These are phyloP conservation scores for Chenopodium suecicum DNA, from an alignment of 148 eudicot genomes.

Conservation along the genomic window DNA sequence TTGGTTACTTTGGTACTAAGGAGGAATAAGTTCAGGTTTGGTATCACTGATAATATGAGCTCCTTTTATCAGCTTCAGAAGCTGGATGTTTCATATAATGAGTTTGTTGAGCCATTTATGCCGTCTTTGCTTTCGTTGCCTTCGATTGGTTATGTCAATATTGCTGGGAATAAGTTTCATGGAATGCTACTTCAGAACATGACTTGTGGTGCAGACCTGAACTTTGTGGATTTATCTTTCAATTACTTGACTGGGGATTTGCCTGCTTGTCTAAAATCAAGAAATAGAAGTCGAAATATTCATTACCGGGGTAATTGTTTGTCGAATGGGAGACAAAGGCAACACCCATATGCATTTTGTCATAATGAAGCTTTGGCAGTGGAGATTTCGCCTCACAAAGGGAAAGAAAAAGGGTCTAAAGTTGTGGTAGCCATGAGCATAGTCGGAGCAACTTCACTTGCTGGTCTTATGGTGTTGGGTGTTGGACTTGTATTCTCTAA, in stretches of 20 bases:
- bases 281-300: constrained; percentile 23
- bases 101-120: constrained; percentile 39
- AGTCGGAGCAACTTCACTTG: constrained; percentile 61
- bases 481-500: constrained; percentile 35
- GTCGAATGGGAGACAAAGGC: constrained; percentile 34
- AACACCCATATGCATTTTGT: constrained; percentile 49
- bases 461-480: constrained; percentile 47
- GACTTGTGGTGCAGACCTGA: constrained; percentile 44
- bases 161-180: constrained; percentile 52
- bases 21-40: constrained; percentile 54
- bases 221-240: constrained; percentile 48
- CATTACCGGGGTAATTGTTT: constrained; percentile 52
- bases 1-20: constrained; percentile 55
- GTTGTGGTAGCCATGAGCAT: constrained; percentile 61
- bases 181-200: constrained; percentile 45
- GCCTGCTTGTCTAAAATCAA: constrained; percentile 46
- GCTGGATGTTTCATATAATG: constrained; percentile 58
- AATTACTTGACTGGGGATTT: constrained; percentile 61
- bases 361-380: constrained; percentile 72
- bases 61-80: constrained; percentile 47
- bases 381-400: constrained; percentile 36
- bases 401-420: constrained; percentile 33
- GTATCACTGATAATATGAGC: constrained; percentile 35
- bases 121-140: constrained; percentile 47
- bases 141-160: constrained; percentile 42